phyloP scores from a whole-genome alignment of 2,329 filamentous ascomycete species.

The Penicillium sp. region DNA sequence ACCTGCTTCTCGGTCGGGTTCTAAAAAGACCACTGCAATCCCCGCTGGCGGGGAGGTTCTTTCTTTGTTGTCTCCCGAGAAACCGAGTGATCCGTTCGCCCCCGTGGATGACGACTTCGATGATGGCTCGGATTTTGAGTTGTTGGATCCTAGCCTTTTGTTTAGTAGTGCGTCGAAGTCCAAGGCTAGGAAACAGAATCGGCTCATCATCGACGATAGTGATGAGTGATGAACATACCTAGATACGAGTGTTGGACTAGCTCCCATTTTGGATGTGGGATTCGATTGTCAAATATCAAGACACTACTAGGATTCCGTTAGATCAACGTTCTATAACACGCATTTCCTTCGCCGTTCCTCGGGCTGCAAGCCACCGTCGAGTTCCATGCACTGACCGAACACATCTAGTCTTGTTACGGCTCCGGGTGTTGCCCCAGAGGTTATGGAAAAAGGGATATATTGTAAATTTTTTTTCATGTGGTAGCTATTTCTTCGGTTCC shows the following conservation, averaged over 20 bases:
- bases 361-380: too few species aligned
- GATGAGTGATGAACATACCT: conserved; percentile 26
- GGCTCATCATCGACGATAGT: conserved; percentile 26
- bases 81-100: neutral
- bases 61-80: conserved; percentile 14
- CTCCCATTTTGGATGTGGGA: neutral
- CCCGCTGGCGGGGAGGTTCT: conserved; percentile 16
- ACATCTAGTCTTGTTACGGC: neutral
- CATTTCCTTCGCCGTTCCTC: too few species aligned
- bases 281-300: neutral
- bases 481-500: conserved; percentile 6
- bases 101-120: conserved; percentile 14
- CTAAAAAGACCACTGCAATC: neutral
- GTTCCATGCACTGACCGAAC: neutral
- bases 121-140: conserved; percentile 24
- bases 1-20: neutral
- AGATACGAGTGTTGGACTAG: neutral
- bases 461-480: conserved; percentile 4
- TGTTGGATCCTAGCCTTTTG: conserved; percentile 30
- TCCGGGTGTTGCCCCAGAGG: too few species aligned
- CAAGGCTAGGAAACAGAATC: conserved; percentile 20
- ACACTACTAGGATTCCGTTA: neutral
- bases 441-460: too few species aligned
- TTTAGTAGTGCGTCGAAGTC: conserved; percentile 18
- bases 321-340: neutral